Conservation (phyloP, 495 filamentous ascomycete genomes). For the Penicillium salamii region DNA sequence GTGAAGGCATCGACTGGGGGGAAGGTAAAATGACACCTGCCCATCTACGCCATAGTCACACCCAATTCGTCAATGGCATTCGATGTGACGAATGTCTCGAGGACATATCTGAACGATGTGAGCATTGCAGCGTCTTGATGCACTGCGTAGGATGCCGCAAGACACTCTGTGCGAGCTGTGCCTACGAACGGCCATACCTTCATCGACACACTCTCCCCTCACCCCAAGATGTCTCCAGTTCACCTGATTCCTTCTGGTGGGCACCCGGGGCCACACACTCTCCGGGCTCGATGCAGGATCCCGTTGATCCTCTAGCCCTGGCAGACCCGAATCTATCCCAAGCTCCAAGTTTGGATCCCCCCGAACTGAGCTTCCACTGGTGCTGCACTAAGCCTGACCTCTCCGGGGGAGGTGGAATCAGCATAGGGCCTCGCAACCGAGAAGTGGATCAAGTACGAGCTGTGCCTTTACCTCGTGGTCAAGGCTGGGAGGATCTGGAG, state of each 20-base stretch:
- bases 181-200: conserved; percentile 54
- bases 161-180: conserved; percentile 60
- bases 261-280: conserved; percentile 51
- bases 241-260: conserved; percentile 51
- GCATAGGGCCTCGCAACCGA: conserved; percentile 50
- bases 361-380: conserved; percentile 55
- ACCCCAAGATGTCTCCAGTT: conserved; percentile 4
- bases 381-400: conserved; percentile 63
- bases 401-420: conserved; percentile 61
- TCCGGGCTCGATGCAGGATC: conserved; percentile 58
- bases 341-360: conserved; percentile 28
- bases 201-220: conserved; percentile 21
- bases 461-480: conserved; percentile 52
- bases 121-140: conserved; percentile 62
- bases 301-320: conserved; percentile 19
- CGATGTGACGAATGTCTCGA: conserved; percentile 55
- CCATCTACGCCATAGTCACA: conserved; percentile 55
- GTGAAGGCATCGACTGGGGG: conserved; percentile 35
- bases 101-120: conserved; percentile 54
- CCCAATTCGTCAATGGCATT: conserved; percentile 49
- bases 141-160: conserved; percentile 62
- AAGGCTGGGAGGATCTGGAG: conserved; percentile 56
- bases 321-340: conserved; percentile 30
- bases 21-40: conserved; percentile 55
- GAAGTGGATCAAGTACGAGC: conserved; percentile 56